Evolutionary conservation across 108 stramenopile genomes (phyloP).

Genomic region (Nannochloropsis oceanica): DNA sequence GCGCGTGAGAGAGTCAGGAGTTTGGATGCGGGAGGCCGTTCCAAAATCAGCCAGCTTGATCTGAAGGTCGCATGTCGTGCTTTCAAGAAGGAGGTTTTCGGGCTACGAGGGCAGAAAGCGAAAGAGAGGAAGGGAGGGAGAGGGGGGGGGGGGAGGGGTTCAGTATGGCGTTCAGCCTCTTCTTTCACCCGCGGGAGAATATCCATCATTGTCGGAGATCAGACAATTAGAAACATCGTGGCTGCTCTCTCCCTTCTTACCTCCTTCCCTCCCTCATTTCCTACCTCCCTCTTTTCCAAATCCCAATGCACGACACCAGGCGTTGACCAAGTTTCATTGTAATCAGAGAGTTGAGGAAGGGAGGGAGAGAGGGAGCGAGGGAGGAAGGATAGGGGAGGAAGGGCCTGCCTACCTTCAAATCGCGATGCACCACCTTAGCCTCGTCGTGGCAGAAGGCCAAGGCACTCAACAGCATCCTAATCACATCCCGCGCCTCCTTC

Average conservation of each 20-base stretch:
- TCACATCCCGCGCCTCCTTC: conserved; percentile 71
- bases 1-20: neutral
- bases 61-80: conserved; percentile 54
- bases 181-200: too few species aligned
- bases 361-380: neutral
- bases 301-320: too few species aligned
- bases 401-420: conserved; percentile 37
- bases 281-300: too few species aligned
- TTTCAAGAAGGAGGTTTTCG: conserved; percentile 70
- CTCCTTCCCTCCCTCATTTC: too few species aligned
- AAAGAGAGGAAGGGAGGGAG: neutral
- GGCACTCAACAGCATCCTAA: conserved; percentile 59
- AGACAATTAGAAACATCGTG: neutral
- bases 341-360: neutral
- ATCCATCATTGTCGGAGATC: neutral
- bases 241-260: neutral
- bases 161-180: too few species aligned
- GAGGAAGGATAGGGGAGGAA: too few species aligned
- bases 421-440: conserved; percentile 49
- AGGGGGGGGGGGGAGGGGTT: too few species aligned
- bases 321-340: too few species aligned
- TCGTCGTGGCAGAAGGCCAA: conserved; percentile 64
- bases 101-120: conserved; percentile 34
- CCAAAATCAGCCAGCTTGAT: conserved; percentile 97
- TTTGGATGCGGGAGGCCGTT: neutral